Base-by-base conservation (phyloP, 371 early-diverging fungal species). In the Syncephalis plumigaleata region DNA sequence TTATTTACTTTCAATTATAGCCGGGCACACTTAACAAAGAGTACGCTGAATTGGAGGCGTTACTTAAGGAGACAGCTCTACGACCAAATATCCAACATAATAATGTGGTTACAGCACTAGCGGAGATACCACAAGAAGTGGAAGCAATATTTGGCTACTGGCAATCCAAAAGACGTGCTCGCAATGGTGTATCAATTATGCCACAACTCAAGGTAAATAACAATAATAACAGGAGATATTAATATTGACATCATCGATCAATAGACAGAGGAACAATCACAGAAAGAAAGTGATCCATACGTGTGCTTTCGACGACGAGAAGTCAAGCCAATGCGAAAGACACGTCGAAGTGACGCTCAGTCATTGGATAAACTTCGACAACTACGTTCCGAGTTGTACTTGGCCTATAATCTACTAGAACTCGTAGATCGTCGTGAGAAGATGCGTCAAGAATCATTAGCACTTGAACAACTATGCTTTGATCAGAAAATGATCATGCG, bases 231-330 rank as follows among this genome's bases (percentile, higher is more conserved):
- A 4, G 31, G 7, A 31, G 4, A 7, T 31, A 31, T 31, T 31
- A 31, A 23, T 24, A 23, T 16, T n/a, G n/a, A n/a, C n/a, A n/a
- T n/a, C n/a, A n/a, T n/a, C n/a, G n/a, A 36, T 13, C 13, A 42
- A 20, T 58, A 71, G 63, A 63, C 57, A 47, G 84, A 83, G 40
- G 84, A 84, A 50, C 67, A 69, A 25, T 44, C 61, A 3, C 75
- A 76, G 45, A 65, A 77, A 23, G 92, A 90, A 50, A 63, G 70
- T 27, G 90, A 94, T 56, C 91, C 97, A 0, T 96, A 91, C 58
- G 78, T 91, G n/a, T 96, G 97, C 55, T 96, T 96, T 68, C 84
- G 96, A 44, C 79, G 86, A 39, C 75, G 97, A 25, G 96, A 95
- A 59, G 73, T 88, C 45, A 84, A 84, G 54, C 76, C 77, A 3